Base-by-base conservation (phyloP, 2,329 filamentous ascomycete species). In the Fusarium sp. region DNA sequence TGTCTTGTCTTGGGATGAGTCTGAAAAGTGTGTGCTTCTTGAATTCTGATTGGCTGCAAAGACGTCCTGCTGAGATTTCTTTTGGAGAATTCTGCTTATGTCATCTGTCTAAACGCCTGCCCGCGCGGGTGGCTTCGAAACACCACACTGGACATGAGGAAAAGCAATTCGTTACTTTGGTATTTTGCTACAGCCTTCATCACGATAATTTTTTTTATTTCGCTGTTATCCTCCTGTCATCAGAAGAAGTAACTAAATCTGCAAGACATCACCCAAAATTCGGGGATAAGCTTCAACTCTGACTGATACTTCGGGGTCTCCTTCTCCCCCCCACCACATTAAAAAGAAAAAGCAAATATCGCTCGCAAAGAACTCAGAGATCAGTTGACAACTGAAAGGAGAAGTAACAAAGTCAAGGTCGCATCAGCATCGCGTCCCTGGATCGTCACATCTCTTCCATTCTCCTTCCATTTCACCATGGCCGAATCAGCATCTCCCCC, bases 11-110 rank as follows among this genome's bases (percentile, higher is more conserved):
- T 23, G 59, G 54, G 57, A 67, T 74, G 76, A 79, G 70, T 77
- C 75, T 79, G 74, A 76, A 78, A 76, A 77, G 76, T 77, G 72
- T 75, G 72, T 65, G 67, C 64, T 72, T 63, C 57, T 67, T 68
- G 74, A 62, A 62, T 67, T 70, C 74, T 80, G 78, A 80, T 80
- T 80, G 79, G 79, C 75, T 77, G 57, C 55, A 55, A 50, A 41
- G 57, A 20, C 34, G 40, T 53, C 59, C 53, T 30, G 57, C 65
- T 60, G 67, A 69, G 73, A 67, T 75, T 57, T 62, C 23, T 74
- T 74, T 50, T 3, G 34, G n/a, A 13, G 16, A 13, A 12, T 13
- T 26, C 2, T 64, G 73, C 53, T 74, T 74, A 74, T 71, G 72
- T 74, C 68, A 75, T 72, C 61, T 47, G 34, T 49, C 28, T n/a